These are phyloP conservation scores for Malassezia psittaci DNA, from an alignment of 1,284 basidiomycete genomes.

Conservation along the genomic window DNA sequence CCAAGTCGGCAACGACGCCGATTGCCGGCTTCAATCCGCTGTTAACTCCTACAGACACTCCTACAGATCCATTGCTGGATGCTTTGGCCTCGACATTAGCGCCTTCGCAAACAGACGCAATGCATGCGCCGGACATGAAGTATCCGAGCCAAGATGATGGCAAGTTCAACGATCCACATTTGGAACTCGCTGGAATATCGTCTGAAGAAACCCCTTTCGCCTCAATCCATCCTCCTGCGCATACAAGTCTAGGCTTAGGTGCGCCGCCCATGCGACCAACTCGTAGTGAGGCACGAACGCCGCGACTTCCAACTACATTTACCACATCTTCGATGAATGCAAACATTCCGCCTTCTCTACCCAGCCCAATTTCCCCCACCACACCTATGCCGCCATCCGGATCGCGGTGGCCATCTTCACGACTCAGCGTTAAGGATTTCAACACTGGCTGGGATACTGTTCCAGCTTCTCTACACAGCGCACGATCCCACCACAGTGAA, in stretches of 20 bases:
- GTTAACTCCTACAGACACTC: neutral
- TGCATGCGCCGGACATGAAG: neutral
- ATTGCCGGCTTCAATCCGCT: neutral
- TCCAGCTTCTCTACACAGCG: neutral
- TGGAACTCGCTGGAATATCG: neutral
- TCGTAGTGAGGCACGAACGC: neutral
- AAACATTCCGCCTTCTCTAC: neutral
- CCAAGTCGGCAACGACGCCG: constrained; percentile 1
- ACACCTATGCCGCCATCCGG: neutral
- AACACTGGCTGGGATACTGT: neutral
- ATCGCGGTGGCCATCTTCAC: neutral
- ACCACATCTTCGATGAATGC: neutral
- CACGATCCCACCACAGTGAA: neutral
- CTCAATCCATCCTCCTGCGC: neutral
- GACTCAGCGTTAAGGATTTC: neutral
- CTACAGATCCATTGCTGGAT: neutral
- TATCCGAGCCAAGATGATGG: neutral
- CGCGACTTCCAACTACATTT: neutral
- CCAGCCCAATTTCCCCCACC: neutral
- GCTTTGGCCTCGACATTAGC: neutral
- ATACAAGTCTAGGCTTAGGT: neutral
- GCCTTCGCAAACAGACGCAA: neutral
- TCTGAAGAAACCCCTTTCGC: no score
- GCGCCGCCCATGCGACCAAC: neutral
- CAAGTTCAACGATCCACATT: neutral